Conservation (phyloP, 192 early-diverging fungal genomes). For the Tieghemiomyces parasiticus region DNA sequence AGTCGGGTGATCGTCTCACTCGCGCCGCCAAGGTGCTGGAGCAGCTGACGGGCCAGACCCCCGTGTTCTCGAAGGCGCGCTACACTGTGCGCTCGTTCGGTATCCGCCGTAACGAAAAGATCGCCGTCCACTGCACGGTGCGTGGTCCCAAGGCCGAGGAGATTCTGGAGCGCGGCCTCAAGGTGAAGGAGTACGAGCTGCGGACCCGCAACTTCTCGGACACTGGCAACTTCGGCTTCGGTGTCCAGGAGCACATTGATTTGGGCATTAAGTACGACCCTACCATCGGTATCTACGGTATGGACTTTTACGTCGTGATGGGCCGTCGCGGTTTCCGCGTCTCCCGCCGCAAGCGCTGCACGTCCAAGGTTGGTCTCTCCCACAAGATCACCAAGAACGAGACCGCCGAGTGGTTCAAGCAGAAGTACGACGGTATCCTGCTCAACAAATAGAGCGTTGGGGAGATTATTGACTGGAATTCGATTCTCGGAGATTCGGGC, state of each 20-base stretch:
- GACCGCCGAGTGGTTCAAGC: slow-evolving; percentile 97
- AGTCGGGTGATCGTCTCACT: slow-evolving; percentile 98
- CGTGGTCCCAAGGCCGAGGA: slow-evolving; percentile 91
- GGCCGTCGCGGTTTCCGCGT: slow-evolving; percentile 94
- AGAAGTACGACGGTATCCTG: slow-evolving; percentile 85
- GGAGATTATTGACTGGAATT: too few relatives aligned
- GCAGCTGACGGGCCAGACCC: slow-evolving; percentile 97
- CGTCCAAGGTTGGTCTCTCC: slow-evolving; percentile 65
- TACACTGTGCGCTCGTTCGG: slow-evolving; percentile 99
- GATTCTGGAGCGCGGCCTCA: slow-evolving; percentile 98
- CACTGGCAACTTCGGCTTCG: slow-evolving; percentile 99
- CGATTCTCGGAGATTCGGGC: too few relatives aligned
- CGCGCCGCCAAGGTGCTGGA: slow-evolving; percentile 99
- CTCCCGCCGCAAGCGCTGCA: slow-evolving; percentile 78
- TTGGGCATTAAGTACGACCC: slow-evolving; percentile 99
- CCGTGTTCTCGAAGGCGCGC: slow-evolving; percentile 99
- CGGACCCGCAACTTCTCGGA: slow-evolving; percentile 87
- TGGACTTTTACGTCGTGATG: slow-evolving; percentile 99
- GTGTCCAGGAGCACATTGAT: slow-evolving; percentile 99
- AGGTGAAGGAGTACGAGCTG: slow-evolving; percentile 99
- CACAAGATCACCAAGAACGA: slow-evolving; percentile 95
- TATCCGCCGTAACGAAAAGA: slow-evolving; percentile 99
- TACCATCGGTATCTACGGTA: slow-evolving; percentile 93
- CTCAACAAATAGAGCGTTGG: slow-evolving; percentile 60
- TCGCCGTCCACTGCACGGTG: slow-evolving; percentile 96